Base-by-base conservation (phyloP, 73 alveolate genomes). In the Paramecium sonneborni region DNA sequence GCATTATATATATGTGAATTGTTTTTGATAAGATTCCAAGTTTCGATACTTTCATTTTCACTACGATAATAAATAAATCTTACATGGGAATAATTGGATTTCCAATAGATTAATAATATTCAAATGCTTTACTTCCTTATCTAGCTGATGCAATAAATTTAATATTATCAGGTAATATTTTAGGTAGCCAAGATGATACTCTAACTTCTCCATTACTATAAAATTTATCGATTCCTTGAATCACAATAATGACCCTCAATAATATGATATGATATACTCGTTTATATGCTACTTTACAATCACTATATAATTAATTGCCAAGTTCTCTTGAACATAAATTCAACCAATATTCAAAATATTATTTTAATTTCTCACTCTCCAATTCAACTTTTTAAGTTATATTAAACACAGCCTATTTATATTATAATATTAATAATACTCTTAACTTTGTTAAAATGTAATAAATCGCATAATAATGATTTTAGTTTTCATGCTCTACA, bases 271-370 rank as follows among this genome's bases (percentile, higher is more conserved):
- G 2, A 23, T 79, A 23, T 79, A 79, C 90, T 79, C 90, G 46
- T 43, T 43, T 79, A 14, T 79, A 79, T 20, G 69, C 55, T 11
- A 43, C 18, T 41, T 32, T 30, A 12, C 46, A 38, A 14, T 79
- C 90, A 39, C 52, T 44, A 44, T 30, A 79, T 24, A 79, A 9
- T 24, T 44, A 9, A 79, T 79, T 79, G 3, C 41, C 69, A 1
- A 79, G 30, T 79, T 79, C 90, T 79, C 90, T 79, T 20, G 43
- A 38, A 79, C 76, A 38, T 9, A 79, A 14, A 21, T 79, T 20
- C 43, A 79, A 79, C 90, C 90, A 79, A 79, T 79, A 79, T 24
- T 79, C 90, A 44, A 79, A 79, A 79, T 79, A 79, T 28, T 79
- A n/a, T 46, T 79, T 79, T 6, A 79, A 44, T 43, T 79, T 79